Percentiles rank a stretch among this genome's conserved stretches.
phyloP scores from a whole-genome alignment of 2,329 filamentous ascomycete genomes.

The Periconia digitata region DNA sequence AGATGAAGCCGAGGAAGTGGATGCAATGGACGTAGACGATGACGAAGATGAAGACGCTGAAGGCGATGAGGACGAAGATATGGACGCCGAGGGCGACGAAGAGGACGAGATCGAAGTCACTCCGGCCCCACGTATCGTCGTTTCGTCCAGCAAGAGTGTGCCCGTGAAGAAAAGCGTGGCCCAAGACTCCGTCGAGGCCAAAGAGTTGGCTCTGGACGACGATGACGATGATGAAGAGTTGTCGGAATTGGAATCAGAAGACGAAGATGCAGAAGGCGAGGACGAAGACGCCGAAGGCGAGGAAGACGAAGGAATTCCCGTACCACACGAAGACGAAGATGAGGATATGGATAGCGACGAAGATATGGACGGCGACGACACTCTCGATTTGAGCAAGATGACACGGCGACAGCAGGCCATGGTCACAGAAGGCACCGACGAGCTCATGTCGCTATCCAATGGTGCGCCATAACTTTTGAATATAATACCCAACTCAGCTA shows the following conservation, averaged over 20 bases:
- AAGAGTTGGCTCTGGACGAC: constrained; percentile 53
- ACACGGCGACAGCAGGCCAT: constrained; percentile 68
- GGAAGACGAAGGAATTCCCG: constrained; percentile 46
- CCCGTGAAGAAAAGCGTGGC: constrained; percentile 41
- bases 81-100: constrained; percentile 36
- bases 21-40: constrained; percentile 33
- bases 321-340: constrained; percentile 40
- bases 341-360: constrained; percentile 54
- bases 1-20: constrained; percentile 42
- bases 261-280: constrained; percentile 49
- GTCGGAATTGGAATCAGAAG: constrained; percentile 43
- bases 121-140: constrained; percentile 29
- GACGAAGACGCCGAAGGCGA: constrained; percentile 50
- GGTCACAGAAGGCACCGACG: constrained; percentile 55
- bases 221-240: constrained; percentile 49
- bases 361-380: constrained; percentile 58
- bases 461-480: constrained; percentile 42
- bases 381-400: constrained; percentile 66
- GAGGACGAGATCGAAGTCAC: constrained; percentile 27
- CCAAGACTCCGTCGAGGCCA: constrained; percentile 50
- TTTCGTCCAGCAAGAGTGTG: constrained; percentile 22
- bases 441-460: constrained; percentile 58
- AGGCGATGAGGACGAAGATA: constrained; percentile 43
- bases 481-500: constrained; percentile 5
- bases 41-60: constrained; percentile 39